phyloP scores from a whole-genome alignment of 768 basidiomycete genomes.

The Naematelia aurantialba region DNA sequence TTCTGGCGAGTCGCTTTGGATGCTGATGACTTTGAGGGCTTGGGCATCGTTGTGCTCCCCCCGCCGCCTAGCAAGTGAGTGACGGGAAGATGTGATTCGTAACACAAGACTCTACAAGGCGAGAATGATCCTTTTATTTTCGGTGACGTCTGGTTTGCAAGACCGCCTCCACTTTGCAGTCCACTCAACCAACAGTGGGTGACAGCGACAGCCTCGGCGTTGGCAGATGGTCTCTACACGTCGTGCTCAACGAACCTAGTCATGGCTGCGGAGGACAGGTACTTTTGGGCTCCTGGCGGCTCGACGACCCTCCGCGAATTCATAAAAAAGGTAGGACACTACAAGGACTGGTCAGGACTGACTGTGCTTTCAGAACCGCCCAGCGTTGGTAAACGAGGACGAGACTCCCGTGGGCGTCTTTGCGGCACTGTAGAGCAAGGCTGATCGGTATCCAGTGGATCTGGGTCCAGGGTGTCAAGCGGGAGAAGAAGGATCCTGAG shows the following conservation, averaged over 20 bases:
- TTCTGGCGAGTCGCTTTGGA: slow-evolving; percentile 86
- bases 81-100: too few relatives aligned
- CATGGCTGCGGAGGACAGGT: not conserved
- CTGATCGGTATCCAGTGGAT: slow-evolving; percentile 12
- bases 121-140: not conserved
- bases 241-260: not conserved
- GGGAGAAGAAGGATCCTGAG: slow-evolving; percentile 19
- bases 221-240: too few relatives aligned
- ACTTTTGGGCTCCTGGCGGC: slow-evolving; percentile 17
- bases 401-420: slow-evolving; percentile 4
- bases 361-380: not conserved
- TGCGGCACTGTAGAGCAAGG: not conserved
- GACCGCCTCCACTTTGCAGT: slow-evolving; percentile 5
- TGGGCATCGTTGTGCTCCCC: slow-evolving; percentile 27
- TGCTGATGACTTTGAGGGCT: slow-evolving; percentile 67
- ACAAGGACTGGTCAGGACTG: slow-evolving; percentile 1
- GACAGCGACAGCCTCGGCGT: too few relatives aligned
- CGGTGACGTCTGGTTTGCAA: slow-evolving; percentile 7
- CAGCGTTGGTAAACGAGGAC: slow-evolving; percentile 17
- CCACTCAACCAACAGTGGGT: slow-evolving; percentile 5
- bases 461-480: slow-evolving; percentile 16
- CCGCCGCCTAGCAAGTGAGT: not conserved
- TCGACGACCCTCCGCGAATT: slow-evolving; percentile 12
- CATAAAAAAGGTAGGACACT: slow-evolving; percentile 9
- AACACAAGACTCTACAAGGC: not conserved